Evolutionary conservation across 2,329 filamentous ascomycete genomes (phyloP).

Genomic region (Drechslerella coelobrocha): DNA sequence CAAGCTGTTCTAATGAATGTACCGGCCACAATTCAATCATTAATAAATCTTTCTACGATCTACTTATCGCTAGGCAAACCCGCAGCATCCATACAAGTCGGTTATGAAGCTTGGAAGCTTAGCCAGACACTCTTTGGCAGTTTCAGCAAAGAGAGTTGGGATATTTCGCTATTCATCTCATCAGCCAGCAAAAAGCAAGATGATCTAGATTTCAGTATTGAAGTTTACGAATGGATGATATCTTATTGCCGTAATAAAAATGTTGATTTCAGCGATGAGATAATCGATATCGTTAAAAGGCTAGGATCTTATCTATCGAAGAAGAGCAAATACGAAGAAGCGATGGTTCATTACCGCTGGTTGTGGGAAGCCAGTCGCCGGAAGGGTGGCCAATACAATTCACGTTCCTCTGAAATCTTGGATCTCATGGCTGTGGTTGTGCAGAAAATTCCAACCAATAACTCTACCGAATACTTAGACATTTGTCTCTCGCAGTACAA

Average conservation of each 20-base stretch:
- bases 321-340: conserved; percentile 22
- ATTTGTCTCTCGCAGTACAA: conserved; percentile 24
- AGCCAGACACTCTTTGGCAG: conserved; percentile 28
- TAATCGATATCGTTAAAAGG: conserved; percentile 26
- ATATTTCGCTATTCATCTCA: conserved; percentile 13
- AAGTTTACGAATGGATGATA: conserved; percentile 40
- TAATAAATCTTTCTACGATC: conserved; percentile 30
- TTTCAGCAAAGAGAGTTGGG: conserved; percentile 18
- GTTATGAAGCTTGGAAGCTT: conserved; percentile 34
- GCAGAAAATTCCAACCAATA: conserved; percentile 21
- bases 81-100: conserved; percentile 16
- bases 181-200: conserved; percentile 19
- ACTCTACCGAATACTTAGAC: conserved; percentile 34
- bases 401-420: conserved; percentile 18
- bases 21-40: conserved; percentile 30
- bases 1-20: conserved; percentile 42
- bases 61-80: conserved; percentile 2
- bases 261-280: not conserved
- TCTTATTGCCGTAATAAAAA: conserved; percentile 9
- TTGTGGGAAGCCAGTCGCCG: conserved; percentile 23
- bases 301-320: conserved; percentile 13
- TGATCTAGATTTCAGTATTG: conserved; percentile 20
- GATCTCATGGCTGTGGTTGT: conserved; percentile 32
- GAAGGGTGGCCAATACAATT: conserved; percentile 23
- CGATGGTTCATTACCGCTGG: conserved; percentile 38